These are phyloP conservation scores for Mycena capillaripes DNA, from an alignment of 768 basidiomycete genomes.

Conservation along the genomic window DNA sequence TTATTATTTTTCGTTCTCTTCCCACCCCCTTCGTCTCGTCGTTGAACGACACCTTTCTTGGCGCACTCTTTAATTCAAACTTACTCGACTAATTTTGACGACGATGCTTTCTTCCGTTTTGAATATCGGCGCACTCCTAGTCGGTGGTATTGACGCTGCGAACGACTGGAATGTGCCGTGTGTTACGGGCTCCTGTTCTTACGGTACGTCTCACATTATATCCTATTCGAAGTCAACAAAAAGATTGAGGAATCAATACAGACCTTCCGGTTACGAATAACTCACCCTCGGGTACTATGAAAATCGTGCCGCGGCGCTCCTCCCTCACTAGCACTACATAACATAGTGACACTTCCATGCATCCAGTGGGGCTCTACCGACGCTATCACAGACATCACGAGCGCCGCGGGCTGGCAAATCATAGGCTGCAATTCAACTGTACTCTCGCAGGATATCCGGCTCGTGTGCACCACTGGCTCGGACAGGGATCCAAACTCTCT, in stretches of 20 bases:
- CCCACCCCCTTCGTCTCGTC: too few relatives aligned
- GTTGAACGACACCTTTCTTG: too few relatives aligned
- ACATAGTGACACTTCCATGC: neutral
- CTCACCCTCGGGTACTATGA: conserved; percentile 12
- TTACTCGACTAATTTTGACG: too few relatives aligned
- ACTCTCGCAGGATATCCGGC: conserved; percentile 48
- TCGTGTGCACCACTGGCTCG: conserved; percentile 45
- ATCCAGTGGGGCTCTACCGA: conserved; percentile 37
- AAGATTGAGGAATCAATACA: neutral
- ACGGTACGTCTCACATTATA: conserved; percentile 6
- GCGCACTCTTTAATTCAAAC: too few relatives aligned
- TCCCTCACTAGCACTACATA: neutral
- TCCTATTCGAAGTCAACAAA: too few relatives aligned
- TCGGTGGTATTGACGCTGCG: neutral
- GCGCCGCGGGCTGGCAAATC: conserved; percentile 56
- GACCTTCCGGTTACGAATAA: conserved; percentile 2
- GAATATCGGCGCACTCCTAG: neutral
- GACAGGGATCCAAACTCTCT: conserved; percentile 19
- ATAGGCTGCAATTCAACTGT: conserved; percentile 48
- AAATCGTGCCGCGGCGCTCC: conserved; percentile 18
- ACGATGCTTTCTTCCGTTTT: neutral
- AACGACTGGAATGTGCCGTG: conserved; percentile 27
- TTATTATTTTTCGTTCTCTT: too few relatives aligned
- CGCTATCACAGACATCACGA: conserved; percentile 53
- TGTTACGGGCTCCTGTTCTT: conserved; percentile 17